Evolutionary conservation across 495 filamentous ascomycete genomes (phyloP).

Genomic region (Letharia lupina): DNA sequence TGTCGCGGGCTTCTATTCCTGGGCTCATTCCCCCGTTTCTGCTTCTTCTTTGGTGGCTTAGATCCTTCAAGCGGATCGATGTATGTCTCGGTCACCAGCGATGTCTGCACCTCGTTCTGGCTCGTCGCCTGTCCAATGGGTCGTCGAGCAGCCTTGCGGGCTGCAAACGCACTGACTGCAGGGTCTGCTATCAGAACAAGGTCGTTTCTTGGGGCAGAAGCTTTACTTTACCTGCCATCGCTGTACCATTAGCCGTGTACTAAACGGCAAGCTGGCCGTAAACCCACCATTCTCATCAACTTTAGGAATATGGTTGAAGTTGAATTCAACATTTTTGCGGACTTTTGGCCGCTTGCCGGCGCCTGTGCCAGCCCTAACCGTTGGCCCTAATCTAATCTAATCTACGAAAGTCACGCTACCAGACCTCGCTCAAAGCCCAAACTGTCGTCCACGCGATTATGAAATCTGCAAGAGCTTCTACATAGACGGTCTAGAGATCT

Average conservation of each 20-base stretch:
- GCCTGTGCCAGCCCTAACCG: too few relatives aligned
- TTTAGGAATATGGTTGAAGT: neutral
- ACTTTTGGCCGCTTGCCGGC: neutral
- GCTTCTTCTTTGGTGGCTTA: conserved; percentile 3
- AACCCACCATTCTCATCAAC: neutral
- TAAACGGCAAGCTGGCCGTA: neutral
- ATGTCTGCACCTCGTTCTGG: neutral
- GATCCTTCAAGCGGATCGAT: neutral
- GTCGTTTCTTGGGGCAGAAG: neutral
- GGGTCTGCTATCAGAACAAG: neutral
- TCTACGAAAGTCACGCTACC: neutral
- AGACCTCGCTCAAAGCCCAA: too few relatives aligned
- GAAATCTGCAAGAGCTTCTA: neutral
- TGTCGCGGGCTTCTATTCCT: neutral
- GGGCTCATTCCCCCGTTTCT: neutral
- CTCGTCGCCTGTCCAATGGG: neutral
- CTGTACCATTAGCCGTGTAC: neutral
- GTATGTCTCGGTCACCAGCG: neutral
- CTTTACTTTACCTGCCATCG: conserved; percentile 5
- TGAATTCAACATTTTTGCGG: neutral
- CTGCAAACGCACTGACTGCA: conserved; percentile 20
- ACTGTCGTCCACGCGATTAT: neutral
- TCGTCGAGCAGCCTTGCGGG: conserved; percentile 12
- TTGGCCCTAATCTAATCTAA: neutral
- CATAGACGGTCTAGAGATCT: neutral